Evolutionary conservation across 2,329 filamentous ascomycete genomes (phyloP), one percentile per base, ranked within the genome.

Genomic region (Sodiomyces alkalinus): DNA sequence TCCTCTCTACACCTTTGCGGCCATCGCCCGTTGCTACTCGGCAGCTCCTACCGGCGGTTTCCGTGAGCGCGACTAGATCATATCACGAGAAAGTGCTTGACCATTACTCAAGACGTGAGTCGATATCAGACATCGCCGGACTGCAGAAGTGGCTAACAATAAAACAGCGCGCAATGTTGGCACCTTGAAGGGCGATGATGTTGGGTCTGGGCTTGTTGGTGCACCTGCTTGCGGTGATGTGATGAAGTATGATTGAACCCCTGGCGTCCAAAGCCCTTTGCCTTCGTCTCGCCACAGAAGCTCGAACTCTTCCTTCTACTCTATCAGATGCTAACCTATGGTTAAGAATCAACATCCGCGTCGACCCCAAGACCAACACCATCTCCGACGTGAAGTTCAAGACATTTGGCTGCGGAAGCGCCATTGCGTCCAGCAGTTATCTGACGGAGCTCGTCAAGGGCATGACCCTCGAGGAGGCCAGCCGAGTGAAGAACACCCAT

Each of bases 381-480:
- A 94, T 94, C 51, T 76, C 75, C 44, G 87, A 94, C 44, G 86
- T 92, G 51, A 90, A 92, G 59, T 94, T 94, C 72, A 94, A 94
- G 74, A 94, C 86, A 0, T 94, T 94, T 49, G 86, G 86, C 28
- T 94, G 86, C 52, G 86, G 86, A 31, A 85, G 77, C 17, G 90
- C 90, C 39, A 98, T 98, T 55, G 90, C 90, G 23, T 87, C 80
- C 39, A 92, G 80, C 34, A 90, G 80, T 48, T 98, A 98, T 52
- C 59, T 98, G 45, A 98, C 90, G n/a, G 85, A 93, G 57, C 64
- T 98, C 34, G 86, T 98, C 38, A 73, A 83, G 39, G 90, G 90
- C 35, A 98, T 96, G 87, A 92, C 79, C 41, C 39, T 98, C 40
- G 90, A 98, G 44, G 83, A 98, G 52, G 90, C 92, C 19, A 75